Conservation (phyloP, 768 basidiomycete species). For the Sporobolomyces roseus region DNA sequence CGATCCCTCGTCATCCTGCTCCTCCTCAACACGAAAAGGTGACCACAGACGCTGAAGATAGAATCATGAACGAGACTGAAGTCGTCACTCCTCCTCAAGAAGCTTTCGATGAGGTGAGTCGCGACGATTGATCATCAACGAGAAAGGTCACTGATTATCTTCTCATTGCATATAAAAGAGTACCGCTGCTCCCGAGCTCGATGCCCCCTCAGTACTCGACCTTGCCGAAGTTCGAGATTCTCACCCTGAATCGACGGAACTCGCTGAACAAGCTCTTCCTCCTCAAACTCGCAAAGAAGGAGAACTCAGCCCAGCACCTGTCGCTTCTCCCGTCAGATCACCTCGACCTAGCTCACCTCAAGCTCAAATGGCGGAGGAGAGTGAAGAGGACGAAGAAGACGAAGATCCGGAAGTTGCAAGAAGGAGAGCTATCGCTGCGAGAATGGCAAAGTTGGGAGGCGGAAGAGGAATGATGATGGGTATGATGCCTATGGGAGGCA, state of each 20-base stretch:
- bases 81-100: conserved; percentile 31
- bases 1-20: conserved; percentile 26
- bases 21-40: not conserved
- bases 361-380: not conserved
- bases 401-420: conserved; percentile 38
- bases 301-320: conserved; percentile 1
- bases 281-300: not conserved
- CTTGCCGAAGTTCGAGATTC: conserved; percentile 16
- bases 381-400: conserved; percentile 32
- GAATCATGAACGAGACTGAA: conserved; percentile 19
- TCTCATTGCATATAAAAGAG: conserved; percentile 3
- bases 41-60: conserved; percentile 23
- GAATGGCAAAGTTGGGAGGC: conserved; percentile 42
- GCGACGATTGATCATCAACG: not conserved
- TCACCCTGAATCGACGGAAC: conserved; percentile 3
- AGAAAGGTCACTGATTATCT: not conserved
- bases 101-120: conserved; percentile 23
- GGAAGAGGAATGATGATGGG: conserved; percentile 32
- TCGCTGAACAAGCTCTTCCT: not conserved
- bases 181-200: conserved; percentile 6
- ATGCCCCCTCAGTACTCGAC: conserved; percentile 1
- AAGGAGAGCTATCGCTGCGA: conserved; percentile 25
- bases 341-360: not conserved
- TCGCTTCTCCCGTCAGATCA: not conserved
- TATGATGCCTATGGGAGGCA: conserved; percentile 28